Conservation (phyloP, 169 alveolate genomes). For the Plasmodium sp. region DNA sequence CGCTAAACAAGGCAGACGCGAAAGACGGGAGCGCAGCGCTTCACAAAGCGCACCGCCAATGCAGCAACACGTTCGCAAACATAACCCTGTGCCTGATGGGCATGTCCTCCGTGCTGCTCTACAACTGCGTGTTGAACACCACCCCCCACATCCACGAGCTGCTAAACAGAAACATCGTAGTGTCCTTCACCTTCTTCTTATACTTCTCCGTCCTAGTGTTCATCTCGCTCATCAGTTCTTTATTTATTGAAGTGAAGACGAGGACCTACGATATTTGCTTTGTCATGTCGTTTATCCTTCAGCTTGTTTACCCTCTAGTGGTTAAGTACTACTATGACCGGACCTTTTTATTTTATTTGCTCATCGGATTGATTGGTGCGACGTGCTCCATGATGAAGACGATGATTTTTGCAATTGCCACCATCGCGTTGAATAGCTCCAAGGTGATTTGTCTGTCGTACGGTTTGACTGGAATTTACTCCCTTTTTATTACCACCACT, state of each 20-base stretch:
- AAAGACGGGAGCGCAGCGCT: not conserved
- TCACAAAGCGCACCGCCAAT: not conserved
- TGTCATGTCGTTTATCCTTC: constrained; percentile 30
- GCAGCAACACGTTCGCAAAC: constrained; percentile 16
- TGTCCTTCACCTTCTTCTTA: constrained; percentile 55
- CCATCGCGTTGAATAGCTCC: constrained; percentile 49
- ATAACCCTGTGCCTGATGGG: constrained; percentile 65
- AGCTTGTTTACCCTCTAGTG: constrained; percentile 16
- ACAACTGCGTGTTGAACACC: constrained; percentile 59
- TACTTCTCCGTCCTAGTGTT: constrained; percentile 40
- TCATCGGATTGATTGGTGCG: constrained; percentile 19
- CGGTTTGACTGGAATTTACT: constrained; percentile 68
- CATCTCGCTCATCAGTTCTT: constrained; percentile 41
- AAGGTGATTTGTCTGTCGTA: constrained; percentile 51
- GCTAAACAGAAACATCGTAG: constrained; percentile 30
- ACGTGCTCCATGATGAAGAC: constrained; percentile 64
- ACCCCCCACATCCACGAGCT: constrained; percentile 70
- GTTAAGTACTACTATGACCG: constrained; percentile 42
- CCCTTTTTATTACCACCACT: constrained; percentile 15
- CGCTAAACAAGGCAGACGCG: not conserved
- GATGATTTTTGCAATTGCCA: constrained; percentile 52
- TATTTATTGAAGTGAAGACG: constrained; percentile 51
- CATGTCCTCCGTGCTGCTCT: constrained; percentile 51
- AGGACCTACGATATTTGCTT: constrained; percentile 46
- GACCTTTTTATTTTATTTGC: constrained; percentile 24